phyloP scores from a whole-genome alignment of 2,329 filamentous ascomycete genomes.

The Didymellaceae sp. region DNA sequence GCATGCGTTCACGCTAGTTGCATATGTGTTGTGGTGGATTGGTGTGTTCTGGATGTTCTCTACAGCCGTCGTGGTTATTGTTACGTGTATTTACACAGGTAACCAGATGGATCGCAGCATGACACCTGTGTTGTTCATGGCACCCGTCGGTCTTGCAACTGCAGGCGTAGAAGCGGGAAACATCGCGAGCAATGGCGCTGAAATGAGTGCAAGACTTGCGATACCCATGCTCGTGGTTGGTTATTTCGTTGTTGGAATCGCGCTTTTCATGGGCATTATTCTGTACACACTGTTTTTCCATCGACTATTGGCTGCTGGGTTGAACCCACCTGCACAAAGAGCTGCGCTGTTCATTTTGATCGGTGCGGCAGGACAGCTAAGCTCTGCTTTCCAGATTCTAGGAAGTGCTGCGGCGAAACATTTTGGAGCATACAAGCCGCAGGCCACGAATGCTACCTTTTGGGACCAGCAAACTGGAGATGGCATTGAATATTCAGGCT shows the following conservation, averaged over 20 bases:
- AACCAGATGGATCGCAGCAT: conserved; percentile 13
- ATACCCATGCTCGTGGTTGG: conserved; percentile 11
- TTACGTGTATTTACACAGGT: conserved; percentile 11
- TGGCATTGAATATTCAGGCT: conserved; percentile 3
- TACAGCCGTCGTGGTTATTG: conserved; percentile 9
- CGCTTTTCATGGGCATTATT: conserved; percentile 13
- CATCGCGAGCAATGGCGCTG: conserved; percentile 1
- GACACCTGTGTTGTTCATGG: conserved; percentile 14
- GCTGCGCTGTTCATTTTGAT: conserved; percentile 10
- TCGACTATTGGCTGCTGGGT: conserved; percentile 7
- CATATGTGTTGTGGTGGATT: conserved; percentile 14
- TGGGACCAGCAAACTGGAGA: conserved; percentile 2
- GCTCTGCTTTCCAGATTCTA: conserved; percentile 8
- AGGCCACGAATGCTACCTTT: not conserved
- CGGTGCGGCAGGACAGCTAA: conserved; percentile 8
- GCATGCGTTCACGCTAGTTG: conserved; percentile 10
- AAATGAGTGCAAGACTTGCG: conserved; percentile 6
- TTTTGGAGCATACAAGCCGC: conserved; percentile 3
- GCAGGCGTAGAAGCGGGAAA: conserved; percentile 9
- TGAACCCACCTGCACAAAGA: conserved; percentile 11
- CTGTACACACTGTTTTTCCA: conserved; percentile 14
- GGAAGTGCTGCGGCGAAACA: conserved; percentile 1
- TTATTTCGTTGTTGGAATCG: conserved; percentile 9
- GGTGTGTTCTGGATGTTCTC: conserved; percentile 13
- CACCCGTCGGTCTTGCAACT: conserved; percentile 8